Conservation (phyloP, 495 filamentous ascomycete species). For the Trichodelitschia bisporula region DNA sequence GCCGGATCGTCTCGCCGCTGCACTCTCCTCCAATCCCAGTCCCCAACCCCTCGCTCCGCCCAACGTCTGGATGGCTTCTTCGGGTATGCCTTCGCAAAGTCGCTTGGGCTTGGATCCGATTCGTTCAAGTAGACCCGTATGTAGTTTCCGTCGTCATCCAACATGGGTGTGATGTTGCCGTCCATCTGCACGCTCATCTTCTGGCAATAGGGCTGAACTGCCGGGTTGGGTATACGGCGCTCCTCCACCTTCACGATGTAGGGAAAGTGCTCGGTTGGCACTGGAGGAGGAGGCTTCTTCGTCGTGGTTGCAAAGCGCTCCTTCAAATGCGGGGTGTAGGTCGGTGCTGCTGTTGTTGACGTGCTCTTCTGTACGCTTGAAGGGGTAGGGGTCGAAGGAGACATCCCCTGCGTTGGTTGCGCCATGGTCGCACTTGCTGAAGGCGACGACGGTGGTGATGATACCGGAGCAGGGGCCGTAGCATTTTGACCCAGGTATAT, state of each 20-base stretch:
- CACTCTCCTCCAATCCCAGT: background rate
- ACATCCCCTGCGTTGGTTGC: constrained; percentile 25
- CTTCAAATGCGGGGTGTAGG: background rate
- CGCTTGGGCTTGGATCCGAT: constrained; percentile 16
- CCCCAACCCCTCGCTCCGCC: background rate
- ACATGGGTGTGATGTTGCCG: constrained; percentile 19
- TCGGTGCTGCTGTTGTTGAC: constrained; percentile 3
- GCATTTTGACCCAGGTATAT: constrained; percentile 33
- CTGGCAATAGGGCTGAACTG: constrained; percentile 34
- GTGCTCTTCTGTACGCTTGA: too few species aligned
- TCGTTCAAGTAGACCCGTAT: constrained; percentile 36
- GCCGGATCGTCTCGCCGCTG: background rate
- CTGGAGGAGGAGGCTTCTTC: constrained; percentile 3
- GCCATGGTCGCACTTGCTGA: constrained; percentile 1
- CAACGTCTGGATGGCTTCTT: constrained; percentile 1
- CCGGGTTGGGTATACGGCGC: constrained; percentile 25
- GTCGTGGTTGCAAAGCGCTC: constrained; percentile 2
- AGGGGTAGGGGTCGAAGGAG: constrained; percentile 49
- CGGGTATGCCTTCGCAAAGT: background rate
- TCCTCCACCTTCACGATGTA: constrained; percentile 62
- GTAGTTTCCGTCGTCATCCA: constrained; percentile 15
- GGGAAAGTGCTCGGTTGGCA: constrained; percentile 25
- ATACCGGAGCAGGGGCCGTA: constrained; percentile 2
- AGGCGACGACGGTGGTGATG: background rate
- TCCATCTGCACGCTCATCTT: constrained; percentile 38